A percentile compares a stretch with the other conserved stretches of the same genome.
Conservation (phyloP, 495 filamentous ascomycete genomes). For the Aspergillus indologenus region DNA sequence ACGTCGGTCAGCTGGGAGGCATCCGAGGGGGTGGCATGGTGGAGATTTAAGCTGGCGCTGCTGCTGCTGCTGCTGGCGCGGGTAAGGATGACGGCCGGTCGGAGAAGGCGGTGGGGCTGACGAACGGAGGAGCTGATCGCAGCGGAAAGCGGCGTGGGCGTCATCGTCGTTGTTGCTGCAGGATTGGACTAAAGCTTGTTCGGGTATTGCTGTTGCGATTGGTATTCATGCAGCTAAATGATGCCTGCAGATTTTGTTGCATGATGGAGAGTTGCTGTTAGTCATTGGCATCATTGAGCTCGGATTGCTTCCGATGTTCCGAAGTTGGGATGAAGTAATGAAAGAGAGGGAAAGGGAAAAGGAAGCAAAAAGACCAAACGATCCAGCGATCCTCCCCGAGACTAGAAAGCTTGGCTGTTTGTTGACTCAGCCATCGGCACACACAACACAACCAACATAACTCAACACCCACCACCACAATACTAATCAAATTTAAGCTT, state of each 20-base stretch:
- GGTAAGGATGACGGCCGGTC: neutral
- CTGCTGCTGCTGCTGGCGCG: neutral
- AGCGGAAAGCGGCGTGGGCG: neutral
- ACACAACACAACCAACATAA: neutral
- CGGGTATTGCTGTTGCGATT: neutral
- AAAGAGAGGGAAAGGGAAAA: neutral
- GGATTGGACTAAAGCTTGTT: neutral
- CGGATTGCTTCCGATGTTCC: neutral
- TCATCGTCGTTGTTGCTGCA: neutral
- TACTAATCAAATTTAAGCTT: neutral
- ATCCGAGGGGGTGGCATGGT: slow-evolving; percentile 2
- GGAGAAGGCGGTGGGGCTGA: neutral
- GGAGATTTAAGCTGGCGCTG: slow-evolving; percentile 3
- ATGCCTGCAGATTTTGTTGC: neutral
- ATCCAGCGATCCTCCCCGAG: neutral
- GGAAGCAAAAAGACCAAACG: neutral
- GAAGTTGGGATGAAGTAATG: neutral
- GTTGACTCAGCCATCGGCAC: neutral
- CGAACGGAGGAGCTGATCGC: neutral
- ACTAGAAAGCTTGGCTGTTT: neutral
- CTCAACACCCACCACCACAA: too few species aligned
- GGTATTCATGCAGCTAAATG: neutral
- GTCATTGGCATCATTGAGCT: neutral
- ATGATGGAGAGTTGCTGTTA: neutral
- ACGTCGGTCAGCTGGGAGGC: slow-evolving; percentile 1